phyloP scores from a whole-genome alignment of 2,329 filamentous ascomycete genomes.

The Colletotrichum higginsianum region DNA sequence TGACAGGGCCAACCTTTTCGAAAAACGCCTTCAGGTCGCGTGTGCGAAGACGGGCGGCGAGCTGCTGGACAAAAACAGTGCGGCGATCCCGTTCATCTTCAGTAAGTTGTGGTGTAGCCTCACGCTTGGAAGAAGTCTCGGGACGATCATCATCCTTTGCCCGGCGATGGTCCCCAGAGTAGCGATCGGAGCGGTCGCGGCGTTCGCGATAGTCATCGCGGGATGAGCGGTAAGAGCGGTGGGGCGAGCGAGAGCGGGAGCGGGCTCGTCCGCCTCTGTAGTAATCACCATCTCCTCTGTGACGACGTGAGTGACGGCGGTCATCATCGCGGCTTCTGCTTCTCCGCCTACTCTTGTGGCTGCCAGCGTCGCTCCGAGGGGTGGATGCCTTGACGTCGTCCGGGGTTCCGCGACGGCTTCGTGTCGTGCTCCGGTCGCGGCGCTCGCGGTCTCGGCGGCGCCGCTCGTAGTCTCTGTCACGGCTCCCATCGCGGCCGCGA shows the following conservation, averaged over 20 bases:
- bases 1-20: conserved; percentile 93
- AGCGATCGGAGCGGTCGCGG: conserved; percentile 60
- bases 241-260: conserved; percentile 80
- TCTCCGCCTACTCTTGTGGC: conserved; percentile 85
- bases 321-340: conserved; percentile 85
- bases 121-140: conserved; percentile 56
- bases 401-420: conserved; percentile 63
- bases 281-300: conserved; percentile 79
- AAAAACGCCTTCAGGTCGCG: conserved; percentile 96
- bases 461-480: conserved; percentile 64
- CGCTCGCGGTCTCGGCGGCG: conserved; percentile 65
- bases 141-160: conserved; percentile 65
- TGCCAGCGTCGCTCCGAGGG: conserved; percentile 82
- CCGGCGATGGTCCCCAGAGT: conserved; percentile 63
- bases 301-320: conserved; percentile 79
- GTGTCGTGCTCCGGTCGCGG: conserved; percentile 69
- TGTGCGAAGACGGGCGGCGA: conserved; percentile 92
- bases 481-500: conserved; percentile 61
- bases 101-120: conserved; percentile 80
- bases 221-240: conserved; percentile 68
- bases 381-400: conserved; percentile 75
- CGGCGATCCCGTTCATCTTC: conserved; percentile 97
- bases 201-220: conserved; percentile 71
- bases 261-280: conserved; percentile 68
- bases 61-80: conserved; percentile 98